Percentiles rank a stretch among this genome's conserved stretches.
These are phyloP conservation scores for Fusarium miscanthi DNA, from an alignment of 2,329 filamentous ascomycete genomes.

Conservation along the genomic window DNA sequence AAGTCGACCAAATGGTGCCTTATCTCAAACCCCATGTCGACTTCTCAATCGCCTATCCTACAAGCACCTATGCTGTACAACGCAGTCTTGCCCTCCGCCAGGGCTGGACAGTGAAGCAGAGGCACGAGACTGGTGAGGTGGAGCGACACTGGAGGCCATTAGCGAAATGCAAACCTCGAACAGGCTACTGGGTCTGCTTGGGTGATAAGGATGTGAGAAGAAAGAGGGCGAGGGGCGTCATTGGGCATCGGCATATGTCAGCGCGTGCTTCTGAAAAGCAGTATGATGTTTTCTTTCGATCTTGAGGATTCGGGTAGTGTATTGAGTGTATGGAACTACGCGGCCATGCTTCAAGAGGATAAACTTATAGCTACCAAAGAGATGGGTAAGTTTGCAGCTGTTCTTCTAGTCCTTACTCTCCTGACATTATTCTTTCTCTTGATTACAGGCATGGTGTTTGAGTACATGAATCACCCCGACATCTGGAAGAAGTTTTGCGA, in stretches of 20 bases:
- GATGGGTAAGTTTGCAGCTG: too few relatives aligned
- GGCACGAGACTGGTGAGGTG: conserved; percentile 8
- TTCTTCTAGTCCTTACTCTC: too few relatives aligned
- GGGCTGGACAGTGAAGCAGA: conserved; percentile 28
- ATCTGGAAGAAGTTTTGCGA: too few relatives aligned
- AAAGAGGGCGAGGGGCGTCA: not conserved
- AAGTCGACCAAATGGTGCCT: conserved; percentile 35
- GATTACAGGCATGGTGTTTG: too few relatives aligned
- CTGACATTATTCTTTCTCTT: too few relatives aligned
- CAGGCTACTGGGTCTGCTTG: conserved; percentile 45
- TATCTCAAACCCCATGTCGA: conserved; percentile 30
- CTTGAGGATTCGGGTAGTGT: not conserved
- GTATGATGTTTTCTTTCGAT: conserved; percentile 9
- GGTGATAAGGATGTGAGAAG: conserved; percentile 29
- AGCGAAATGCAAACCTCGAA: conserved; percentile 3
- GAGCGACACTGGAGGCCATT: conserved; percentile 42
- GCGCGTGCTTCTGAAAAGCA: not conserved
- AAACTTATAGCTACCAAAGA: too few relatives aligned
- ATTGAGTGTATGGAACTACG: not conserved
- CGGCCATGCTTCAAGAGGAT: too few relatives aligned
- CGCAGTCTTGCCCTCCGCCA: conserved; percentile 20
- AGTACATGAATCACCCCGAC: too few relatives aligned
- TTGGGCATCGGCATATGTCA: not conserved
- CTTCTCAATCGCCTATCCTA: conserved; percentile 40
- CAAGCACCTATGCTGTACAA: conserved; percentile 32